phyloP scores from a whole-genome alignment of 164 flowering plant genomes.

The Umbilicus rupestris region DNA sequence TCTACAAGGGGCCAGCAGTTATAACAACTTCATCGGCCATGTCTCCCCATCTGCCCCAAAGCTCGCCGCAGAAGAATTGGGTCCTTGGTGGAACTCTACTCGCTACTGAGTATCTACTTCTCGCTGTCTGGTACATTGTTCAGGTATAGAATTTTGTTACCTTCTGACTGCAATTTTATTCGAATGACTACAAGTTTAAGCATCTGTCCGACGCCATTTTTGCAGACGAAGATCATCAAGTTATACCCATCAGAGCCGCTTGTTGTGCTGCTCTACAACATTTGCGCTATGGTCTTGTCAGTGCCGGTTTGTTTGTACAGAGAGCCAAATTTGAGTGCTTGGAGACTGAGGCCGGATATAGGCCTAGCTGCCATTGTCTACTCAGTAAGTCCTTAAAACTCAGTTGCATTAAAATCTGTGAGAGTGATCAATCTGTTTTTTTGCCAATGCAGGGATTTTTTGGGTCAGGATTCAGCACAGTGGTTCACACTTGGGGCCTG shows the following conservation, averaged over 20 bases:
- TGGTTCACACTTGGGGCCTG: conserved; percentile 35
- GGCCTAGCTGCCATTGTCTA: conserved; percentile 23
- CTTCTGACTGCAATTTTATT: background rate
- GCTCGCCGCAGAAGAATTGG: conserved; percentile 18
- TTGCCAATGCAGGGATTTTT: conserved; percentile 21
- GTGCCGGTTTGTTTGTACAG: conserved; percentile 16
- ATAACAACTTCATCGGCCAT: conserved; percentile 7
- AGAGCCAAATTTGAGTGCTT: conserved; percentile 25
- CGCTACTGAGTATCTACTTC: conserved; percentile 9
- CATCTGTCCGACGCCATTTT: background rate
- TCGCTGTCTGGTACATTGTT: conserved; percentile 21
- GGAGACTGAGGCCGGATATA: conserved; percentile 23
- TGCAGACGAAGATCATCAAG: conserved; percentile 19
- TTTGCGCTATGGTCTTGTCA: conserved; percentile 26
- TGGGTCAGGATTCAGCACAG: conserved; percentile 20
- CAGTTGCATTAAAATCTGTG: no score
- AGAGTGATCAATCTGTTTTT: background rate
- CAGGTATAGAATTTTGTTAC: conserved; percentile 19
- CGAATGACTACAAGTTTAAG: background rate
- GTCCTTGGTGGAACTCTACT: conserved; percentile 24
- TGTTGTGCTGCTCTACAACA: conserved; percentile 26
- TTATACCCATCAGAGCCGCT: conserved; percentile 21
- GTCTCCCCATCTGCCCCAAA: conserved; percentile 6
- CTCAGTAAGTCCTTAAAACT: conserved; percentile 23
- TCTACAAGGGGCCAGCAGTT: conserved; percentile 33